Evolutionary conservation across 768 basidiomycete species (phyloP), one percentile per base, ranked within the genome.

Genomic region (Psilocybe subaeruginosa): DNA sequence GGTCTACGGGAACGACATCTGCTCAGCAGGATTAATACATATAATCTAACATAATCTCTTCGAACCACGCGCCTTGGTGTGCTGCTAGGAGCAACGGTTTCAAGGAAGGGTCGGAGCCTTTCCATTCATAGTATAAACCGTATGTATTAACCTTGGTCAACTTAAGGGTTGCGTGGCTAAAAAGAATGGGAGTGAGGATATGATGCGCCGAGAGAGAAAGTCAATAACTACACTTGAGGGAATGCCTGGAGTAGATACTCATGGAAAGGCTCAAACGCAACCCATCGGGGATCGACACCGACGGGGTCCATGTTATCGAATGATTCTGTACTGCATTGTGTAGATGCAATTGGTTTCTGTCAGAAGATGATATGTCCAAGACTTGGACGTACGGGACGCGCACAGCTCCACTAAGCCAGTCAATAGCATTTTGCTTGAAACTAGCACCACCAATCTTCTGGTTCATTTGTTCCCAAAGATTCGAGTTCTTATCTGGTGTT

Each of bases 91-190:
- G 76, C 14, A 92, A 65, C 0, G 92, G 92, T 70, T 91, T 90
- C n/a, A 90, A 76, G 0, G 78, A 74, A 9, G 71, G 60, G 64
- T 91, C 80, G 3, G 82, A 80, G 1, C 91, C 92, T 55, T 80
- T 76, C 91, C 91, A 93, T 52, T 85, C 82, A 69, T 85, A 91
- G 7, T 91, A 72, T n/a, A 93, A 78, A 0, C 85, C 92, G 65
- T 90, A 91, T 0, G 85, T 90, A 71, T 93, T 92, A 66, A 95
- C 85, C 65, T 85, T 87, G 8, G 86, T 87, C 61, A 90, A 78
- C 31, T 79, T 68, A 47, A 93, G 77, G 8, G 72, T 80, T n/a
- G 77, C 51, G 70, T 91, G 86, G 9, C 89, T 91, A 37, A 16
- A 47, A 29, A 33, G 17, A 33, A 29, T 19, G 46, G 51, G 49